Percentiles rank a stretch among this genome's conserved stretches.
Evolutionary conservation across 805 yeast genomes (phyloP).

Genomic region (Kluyveromyces aestuarii): DNA sequence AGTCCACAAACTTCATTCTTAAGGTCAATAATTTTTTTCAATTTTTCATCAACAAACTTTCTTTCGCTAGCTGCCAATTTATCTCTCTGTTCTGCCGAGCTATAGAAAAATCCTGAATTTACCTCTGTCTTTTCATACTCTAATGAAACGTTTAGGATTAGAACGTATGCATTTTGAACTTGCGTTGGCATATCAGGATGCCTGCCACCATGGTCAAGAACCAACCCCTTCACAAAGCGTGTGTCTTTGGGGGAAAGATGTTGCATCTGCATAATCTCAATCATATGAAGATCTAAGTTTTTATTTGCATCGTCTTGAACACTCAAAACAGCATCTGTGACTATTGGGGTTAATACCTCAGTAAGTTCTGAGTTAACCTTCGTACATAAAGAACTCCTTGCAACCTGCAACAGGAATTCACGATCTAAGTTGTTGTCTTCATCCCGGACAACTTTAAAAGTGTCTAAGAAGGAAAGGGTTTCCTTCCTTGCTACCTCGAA

Average conservation of each 20-base stretch:
- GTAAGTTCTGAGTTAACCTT: conserved; percentile 73
- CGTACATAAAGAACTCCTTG: conserved; percentile 80
- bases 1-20: conserved; percentile 85
- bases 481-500: conserved; percentile 83
- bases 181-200: conserved; percentile 98
- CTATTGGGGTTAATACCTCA: conserved; percentile 82
- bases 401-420: conserved; percentile 84
- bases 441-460: conserved; percentile 42
- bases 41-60: conserved; percentile 87
- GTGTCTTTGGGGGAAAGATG: conserved; percentile 82
- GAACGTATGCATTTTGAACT: conserved; percentile 72
- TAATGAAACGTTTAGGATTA: conserved; percentile 85
- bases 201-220: conserved; percentile 95
- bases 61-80: conserved; percentile 90
- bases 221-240: conserved; percentile 75
- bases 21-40: conserved; percentile 82
- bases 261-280: conserved; percentile 98
- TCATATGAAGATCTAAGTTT: conserved; percentile 84
- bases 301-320: conserved; percentile 45
- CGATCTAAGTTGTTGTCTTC: conserved; percentile 52
- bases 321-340: conserved; percentile 88
- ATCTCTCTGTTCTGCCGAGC: conserved; percentile 93
- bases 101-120: conserved; percentile 89
- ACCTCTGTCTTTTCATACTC: conserved; percentile 98
- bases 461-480: conserved; percentile 58